Percentiles rank a stretch among this genome's conserved stretches.
These are phyloP conservation scores for Niveomyces coronatus DNA, from an alignment of 2,329 filamentous ascomycete genomes.

Conservation along the genomic window DNA sequence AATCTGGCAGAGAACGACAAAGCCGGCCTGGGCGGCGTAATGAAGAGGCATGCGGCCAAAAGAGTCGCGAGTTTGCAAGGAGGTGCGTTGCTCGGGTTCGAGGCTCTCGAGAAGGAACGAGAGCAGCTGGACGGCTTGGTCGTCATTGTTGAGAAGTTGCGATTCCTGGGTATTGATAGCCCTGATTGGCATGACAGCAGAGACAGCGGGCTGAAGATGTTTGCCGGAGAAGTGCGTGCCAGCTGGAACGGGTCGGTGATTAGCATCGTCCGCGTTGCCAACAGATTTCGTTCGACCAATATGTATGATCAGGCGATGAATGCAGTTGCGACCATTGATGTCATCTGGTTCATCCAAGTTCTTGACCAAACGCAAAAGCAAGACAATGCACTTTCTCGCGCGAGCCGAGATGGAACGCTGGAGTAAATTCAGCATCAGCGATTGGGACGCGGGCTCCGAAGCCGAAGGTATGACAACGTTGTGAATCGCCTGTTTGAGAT, in stretches of 20 bases:
- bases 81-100: conserved; percentile 52
- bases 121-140: conserved; percentile 64
- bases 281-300: conserved; percentile 65
- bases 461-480: conserved; percentile 38
- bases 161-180: conserved; percentile 57
- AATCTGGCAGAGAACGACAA: conserved; percentile 79
- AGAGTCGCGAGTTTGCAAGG: conserved; percentile 60
- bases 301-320: conserved; percentile 85
- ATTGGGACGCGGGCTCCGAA: conserved; percentile 37
- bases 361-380: conserved; percentile 57
- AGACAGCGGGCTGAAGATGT: conserved; percentile 71
- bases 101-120: conserved; percentile 56
- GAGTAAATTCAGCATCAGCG: conserved; percentile 67
- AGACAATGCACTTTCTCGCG: conserved; percentile 59
- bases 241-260: conserved; percentile 38
- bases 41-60: conserved; percentile 81
- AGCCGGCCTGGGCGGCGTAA: conserved; percentile 90
- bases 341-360: conserved; percentile 79
- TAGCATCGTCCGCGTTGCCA: conserved; percentile 38
- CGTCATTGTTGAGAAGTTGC: conserved; percentile 54
- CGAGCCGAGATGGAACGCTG: conserved; percentile 65
- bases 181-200: conserved; percentile 50
- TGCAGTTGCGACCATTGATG: conserved; percentile 86
- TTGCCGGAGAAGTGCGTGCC: conserved; percentile 50
- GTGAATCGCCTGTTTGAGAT: conserved; percentile 45